A percentile compares a stretch with the other conserved stretches of the same genome.
Conservation (phyloP, 2,329 filamentous ascomycete genomes). For the Alternaria alternata region DNA sequence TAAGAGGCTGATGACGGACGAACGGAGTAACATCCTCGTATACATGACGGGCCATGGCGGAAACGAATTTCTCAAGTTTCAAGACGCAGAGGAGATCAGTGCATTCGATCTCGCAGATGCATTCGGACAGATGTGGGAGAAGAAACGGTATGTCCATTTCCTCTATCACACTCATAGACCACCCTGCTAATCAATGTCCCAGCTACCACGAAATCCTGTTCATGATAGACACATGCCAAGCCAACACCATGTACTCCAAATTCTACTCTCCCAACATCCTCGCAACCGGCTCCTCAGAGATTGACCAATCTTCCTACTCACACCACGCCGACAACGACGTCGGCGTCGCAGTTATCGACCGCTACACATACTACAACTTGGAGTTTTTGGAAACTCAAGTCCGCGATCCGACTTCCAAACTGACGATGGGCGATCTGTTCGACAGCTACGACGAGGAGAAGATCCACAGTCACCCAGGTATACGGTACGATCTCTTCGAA, state of each 20-base stretch:
- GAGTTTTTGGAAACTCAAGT: slow-evolving; percentile 95
- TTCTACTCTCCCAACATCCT: slow-evolving; percentile 99
- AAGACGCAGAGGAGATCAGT: slow-evolving; percentile 96
- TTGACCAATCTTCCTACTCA: slow-evolving; percentile 95
- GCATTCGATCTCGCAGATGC: slow-evolving; percentile 96
- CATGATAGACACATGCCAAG: slow-evolving; percentile 99
- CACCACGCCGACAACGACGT: slow-evolving; percentile 99
- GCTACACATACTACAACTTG: slow-evolving; percentile 98
- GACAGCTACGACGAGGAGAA: slow-evolving; percentile 95
- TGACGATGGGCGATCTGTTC: slow-evolving; percentile 91
- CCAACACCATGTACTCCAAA: slow-evolving; percentile 98
- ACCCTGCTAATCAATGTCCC: slow-evolving; percentile 1
- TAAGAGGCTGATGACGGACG: slow-evolving; percentile 92
- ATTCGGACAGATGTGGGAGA: slow-evolving; percentile 99
- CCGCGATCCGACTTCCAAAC: slow-evolving; percentile 82
- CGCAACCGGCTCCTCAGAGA: slow-evolving; percentile 93
- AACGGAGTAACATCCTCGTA: slow-evolving; percentile 94
- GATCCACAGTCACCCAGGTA: slow-evolving; percentile 90
- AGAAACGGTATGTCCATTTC: slow-evolving; percentile 73
- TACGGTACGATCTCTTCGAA: slow-evolving; percentile 93
- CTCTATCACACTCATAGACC: not conserved
- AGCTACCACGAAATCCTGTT: slow-evolving; percentile 97
- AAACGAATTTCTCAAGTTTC: slow-evolving; percentile 98
- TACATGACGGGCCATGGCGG: slow-evolving; percentile 99
- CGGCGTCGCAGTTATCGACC: slow-evolving; percentile 96